phyloP scores from a whole-genome alignment of 345 rosid genomes.

The Citrus maxima region DNA sequence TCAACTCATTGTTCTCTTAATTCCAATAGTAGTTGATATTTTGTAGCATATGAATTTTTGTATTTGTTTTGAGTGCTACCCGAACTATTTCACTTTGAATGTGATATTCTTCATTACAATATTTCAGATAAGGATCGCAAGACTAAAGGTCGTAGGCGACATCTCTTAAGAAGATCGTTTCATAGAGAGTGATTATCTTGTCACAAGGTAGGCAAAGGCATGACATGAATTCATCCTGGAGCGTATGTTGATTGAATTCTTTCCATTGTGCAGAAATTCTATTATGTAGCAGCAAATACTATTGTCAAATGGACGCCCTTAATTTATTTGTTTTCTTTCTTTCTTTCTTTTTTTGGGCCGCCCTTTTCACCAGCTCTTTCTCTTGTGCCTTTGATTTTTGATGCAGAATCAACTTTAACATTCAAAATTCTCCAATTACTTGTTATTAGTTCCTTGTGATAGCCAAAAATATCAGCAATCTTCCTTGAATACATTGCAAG shows the following conservation, averaged over 20 bases:
- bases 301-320: no score
- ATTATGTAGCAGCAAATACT: not conserved
- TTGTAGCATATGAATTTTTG: not conserved
- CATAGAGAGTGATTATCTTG: constrained; percentile 22
- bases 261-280: not conserved
- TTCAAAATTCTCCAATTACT: not conserved
- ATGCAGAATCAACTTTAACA: not conserved
- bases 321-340: no score
- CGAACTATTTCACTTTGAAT: not conserved
- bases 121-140: constrained; percentile 32
- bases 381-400: not conserved
- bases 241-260: not conserved
- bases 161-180: constrained; percentile 30
- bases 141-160: constrained; percentile 13
- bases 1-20: not conserved
- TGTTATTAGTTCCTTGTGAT: not conserved
- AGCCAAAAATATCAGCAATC: no score
- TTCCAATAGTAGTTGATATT: not conserved
- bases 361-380: not conserved
- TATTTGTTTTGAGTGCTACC: not conserved
- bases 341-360: no score
- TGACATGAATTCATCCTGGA: not conserved
- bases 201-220: constrained; percentile 7
- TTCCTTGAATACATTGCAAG: no score
- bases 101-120: not conserved